Evolutionary conservation across 106 monocot species (phyloP).

Genomic region (Dioscorea alata): DNA sequence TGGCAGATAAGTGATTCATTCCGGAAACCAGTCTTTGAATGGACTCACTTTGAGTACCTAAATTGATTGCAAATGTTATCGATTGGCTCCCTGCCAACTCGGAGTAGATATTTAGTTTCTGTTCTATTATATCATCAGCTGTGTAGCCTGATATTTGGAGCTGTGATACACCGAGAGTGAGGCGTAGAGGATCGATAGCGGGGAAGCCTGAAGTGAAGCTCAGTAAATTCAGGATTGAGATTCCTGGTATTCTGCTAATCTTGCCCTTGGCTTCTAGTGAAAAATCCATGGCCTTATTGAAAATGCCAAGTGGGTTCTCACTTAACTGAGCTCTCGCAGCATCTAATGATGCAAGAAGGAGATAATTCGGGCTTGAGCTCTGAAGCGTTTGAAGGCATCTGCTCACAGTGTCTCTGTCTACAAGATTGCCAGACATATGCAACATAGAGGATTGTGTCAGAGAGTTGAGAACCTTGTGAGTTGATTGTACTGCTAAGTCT

Average conservation of each 20-base stretch:
- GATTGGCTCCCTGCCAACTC: constrained; percentile 55
- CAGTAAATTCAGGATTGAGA: constrained; percentile 38
- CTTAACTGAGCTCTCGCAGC: constrained; percentile 81
- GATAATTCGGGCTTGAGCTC: constrained; percentile 79
- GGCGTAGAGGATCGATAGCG: constrained; percentile 61
- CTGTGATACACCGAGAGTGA: constrained; percentile 51
- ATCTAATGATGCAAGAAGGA: constrained; percentile 83
- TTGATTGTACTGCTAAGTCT: constrained; percentile 78
- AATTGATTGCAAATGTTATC: constrained; percentile 68
- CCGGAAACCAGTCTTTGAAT: constrained; percentile 47
- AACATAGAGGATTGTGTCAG: constrained; percentile 92
- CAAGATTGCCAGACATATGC: constrained; percentile 42
- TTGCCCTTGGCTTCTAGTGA: constrained; percentile 29
- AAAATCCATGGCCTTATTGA: constrained; percentile 34
- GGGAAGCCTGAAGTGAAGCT: constrained; percentile 43
- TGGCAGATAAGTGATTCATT: constrained; percentile 32
- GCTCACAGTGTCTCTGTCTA: constrained; percentile 48
- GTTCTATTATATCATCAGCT: constrained; percentile 56
- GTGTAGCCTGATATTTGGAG: constrained; percentile 58
- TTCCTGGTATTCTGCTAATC: constrained; percentile 31
- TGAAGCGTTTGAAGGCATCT: constrained; percentile 81
- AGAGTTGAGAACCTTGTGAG: constrained; percentile 78
- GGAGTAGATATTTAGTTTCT: constrained; percentile 26
- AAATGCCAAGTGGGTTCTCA: constrained; percentile 32
- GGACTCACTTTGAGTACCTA: constrained; percentile 54